phyloP scores from a whole-genome alignment of 2,329 filamentous ascomycete species.

The Fusarium concolor region DNA sequence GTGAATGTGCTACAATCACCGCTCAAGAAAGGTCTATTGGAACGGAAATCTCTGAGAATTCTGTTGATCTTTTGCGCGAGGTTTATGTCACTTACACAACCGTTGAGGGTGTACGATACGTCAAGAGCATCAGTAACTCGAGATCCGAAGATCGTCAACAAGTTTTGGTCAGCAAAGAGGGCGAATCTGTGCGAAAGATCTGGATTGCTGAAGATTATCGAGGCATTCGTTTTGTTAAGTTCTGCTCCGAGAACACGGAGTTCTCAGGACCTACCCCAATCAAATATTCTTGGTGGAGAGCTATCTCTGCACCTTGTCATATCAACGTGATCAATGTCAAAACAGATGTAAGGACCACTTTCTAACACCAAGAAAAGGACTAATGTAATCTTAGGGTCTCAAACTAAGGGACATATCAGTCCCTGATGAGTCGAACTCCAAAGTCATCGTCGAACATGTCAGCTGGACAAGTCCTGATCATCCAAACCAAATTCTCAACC shows the following conservation, averaged over 20 bases:
- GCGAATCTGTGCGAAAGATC: constrained; percentile 4
- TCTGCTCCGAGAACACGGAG: constrained; percentile 1
- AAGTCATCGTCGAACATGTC: background rate
- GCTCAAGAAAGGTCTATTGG: constrained; percentile 10
- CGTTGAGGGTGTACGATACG: constrained; percentile 23
- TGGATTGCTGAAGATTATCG: constrained; percentile 29
- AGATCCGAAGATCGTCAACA: background rate
- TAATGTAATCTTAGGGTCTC: background rate
- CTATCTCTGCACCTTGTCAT: background rate
- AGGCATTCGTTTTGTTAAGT: constrained; percentile 19
- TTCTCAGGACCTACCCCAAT: constrained; percentile 21
- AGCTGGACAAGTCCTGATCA: background rate
- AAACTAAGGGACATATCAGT: background rate
- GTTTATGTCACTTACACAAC: constrained; percentile 2
- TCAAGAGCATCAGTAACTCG: constrained; percentile 7
- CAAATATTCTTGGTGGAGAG: constrained; percentile 19
- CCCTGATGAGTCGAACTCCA: background rate
- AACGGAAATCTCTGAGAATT: background rate
- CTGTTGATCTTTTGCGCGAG: constrained; percentile 5
- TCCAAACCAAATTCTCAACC: background rate
- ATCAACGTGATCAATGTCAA: background rate
- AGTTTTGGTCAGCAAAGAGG: constrained; percentile 1
- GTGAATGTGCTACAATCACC: constrained; percentile 23
- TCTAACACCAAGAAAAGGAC: accelerated
- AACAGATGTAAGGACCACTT: constrained; percentile 1